Base-by-base conservation (phyloP, 2,329 filamentous ascomycete species). In the Hypoxylon sp. region DNA sequence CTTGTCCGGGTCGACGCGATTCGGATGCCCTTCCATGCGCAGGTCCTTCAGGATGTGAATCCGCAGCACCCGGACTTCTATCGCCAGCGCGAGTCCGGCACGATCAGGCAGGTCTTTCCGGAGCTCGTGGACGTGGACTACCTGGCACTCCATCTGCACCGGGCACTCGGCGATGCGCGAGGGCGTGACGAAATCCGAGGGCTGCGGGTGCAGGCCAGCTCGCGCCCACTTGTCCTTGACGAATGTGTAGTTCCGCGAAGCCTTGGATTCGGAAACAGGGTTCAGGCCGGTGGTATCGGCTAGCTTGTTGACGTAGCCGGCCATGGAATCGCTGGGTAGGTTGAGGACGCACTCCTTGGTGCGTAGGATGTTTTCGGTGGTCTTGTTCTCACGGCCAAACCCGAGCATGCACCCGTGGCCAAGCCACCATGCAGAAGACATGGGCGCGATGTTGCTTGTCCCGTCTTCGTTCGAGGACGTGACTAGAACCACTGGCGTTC, bases 341-440 rank as follows among this genome's bases (percentile, higher is more conserved):
- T 83, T 84, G 48, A 84, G 75, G 13, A 82, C 80, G 62, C 81
- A 84, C 68, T 83, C 76, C 15, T 77, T 78, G 6, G 79, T 82
- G 17, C 81, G 80, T 6, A 80, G 67, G 11, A 84, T 74, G 67
- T 84, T 83, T 8, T 75, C 56, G 0, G 81, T 77, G 0, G 82
- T 83, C 62, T 82, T 77, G 47, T 76, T 78, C 15, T 62, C 68
- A 7, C 77, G 73, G 5, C 39, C 75, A 2, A 84, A 75, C 1
- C 82, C 82, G 4, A 84, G 78, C 72, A 84, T 74, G 73, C 81
- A 84, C 11, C 78, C 78, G 65, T 81, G 73, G 4, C 79, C 79
- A 10, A 84, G 78, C 82, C 82, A 85, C 73, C 77, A 84, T 19
- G 79, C 81, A 5, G 82, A 83, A 15, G 82, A 84, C 63, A 83